Percentiles rank a stretch among this genome's conserved stretches.
Evolutionary conservation across 2,329 filamentous ascomycete genomes (phyloP).

Genomic region (Cryphonectria nitschkei): DNA sequence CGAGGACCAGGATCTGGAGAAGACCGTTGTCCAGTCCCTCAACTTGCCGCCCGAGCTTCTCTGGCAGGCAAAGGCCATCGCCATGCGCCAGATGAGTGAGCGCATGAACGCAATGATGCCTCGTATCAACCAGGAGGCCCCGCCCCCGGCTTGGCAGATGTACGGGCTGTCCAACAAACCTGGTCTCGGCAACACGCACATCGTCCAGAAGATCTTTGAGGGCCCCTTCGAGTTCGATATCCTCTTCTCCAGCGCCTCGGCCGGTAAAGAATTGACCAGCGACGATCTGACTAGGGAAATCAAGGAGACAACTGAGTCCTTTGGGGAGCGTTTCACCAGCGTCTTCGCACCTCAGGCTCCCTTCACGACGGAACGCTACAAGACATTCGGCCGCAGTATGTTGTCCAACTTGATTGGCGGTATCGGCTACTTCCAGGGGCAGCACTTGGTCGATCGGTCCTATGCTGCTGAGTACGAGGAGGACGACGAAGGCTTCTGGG

Average conservation of each 20-base stretch:
- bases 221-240: constrained; percentile 93
- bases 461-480: constrained; percentile 94
- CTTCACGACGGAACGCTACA: constrained; percentile 74
- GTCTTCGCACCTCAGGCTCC: constrained; percentile 76
- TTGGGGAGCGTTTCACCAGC: constrained; percentile 73
- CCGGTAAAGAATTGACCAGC: constrained; percentile 55
- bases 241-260: constrained; percentile 81
- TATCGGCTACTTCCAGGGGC: constrained; percentile 92
- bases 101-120: constrained; percentile 54
- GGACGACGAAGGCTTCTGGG: constrained; percentile 94
- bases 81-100: constrained; percentile 58
- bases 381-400: constrained; percentile 82
- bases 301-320: constrained; percentile 65
- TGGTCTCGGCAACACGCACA: constrained; percentile 76
- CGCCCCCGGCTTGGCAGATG: constrained; percentile 81
- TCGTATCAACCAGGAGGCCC: constrained; percentile 47
- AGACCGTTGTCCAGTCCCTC: constrained; percentile 76
- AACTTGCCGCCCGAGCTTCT: constrained; percentile 67
- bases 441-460: constrained; percentile 86
- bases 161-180: constrained; percentile 77
- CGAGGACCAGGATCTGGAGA: constrained; percentile 71
- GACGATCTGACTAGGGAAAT: constrained; percentile 74
- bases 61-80: constrained; percentile 78
- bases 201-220: constrained; percentile 90
- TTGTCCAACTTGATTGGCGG: constrained; percentile 94